Conservation (phyloP, 306 rosid species). For the Citrullus mucosospermus region DNA sequence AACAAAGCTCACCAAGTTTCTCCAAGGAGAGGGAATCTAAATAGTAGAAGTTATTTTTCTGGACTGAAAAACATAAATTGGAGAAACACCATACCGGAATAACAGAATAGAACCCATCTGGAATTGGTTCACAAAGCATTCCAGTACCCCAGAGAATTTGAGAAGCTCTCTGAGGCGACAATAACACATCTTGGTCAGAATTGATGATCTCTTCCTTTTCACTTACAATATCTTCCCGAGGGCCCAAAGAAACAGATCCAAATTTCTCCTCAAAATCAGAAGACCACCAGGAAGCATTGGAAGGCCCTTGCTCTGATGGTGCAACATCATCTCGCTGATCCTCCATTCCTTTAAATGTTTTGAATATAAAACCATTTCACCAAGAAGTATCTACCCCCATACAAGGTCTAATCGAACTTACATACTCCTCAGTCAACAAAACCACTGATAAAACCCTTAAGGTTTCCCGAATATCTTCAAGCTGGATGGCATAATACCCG, state of each 20-base stretch:
- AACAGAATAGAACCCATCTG: constrained; percentile 89
- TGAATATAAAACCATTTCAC: constrained; percentile 77
- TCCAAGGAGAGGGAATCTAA: not conserved
- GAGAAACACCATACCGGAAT: constrained; percentile 51
- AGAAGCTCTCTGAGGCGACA: constrained; percentile 72
- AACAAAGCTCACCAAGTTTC: not conserved
- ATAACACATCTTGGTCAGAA: constrained; percentile 40
- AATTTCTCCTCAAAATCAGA: constrained; percentile 77
- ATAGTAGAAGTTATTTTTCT: not conserved
- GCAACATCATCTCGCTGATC: constrained; percentile 81
- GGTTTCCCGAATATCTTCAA: constrained; percentile 31
- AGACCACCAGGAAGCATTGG: constrained; percentile 84
- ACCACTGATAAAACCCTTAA: constrained; percentile 23
- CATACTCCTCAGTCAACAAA: constrained; percentile 21
- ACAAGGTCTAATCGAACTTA: constrained; percentile 33
- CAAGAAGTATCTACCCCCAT: constrained; percentile 56
- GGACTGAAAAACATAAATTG: not conserved
- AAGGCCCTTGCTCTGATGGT: constrained; percentile 75
- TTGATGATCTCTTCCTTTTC: constrained; percentile 42
- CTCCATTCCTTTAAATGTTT: constrained; percentile 69
- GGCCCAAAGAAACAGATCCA: constrained; percentile 78
- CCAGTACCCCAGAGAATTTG: constrained; percentile 86
- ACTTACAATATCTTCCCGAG: constrained; percentile 52
- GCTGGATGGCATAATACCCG: constrained; percentile 72
- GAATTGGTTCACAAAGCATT: constrained; percentile 78